Base-by-base conservation (phyloP, 495 filamentous ascomycete genomes). In the Tuber magnatum region DNA sequence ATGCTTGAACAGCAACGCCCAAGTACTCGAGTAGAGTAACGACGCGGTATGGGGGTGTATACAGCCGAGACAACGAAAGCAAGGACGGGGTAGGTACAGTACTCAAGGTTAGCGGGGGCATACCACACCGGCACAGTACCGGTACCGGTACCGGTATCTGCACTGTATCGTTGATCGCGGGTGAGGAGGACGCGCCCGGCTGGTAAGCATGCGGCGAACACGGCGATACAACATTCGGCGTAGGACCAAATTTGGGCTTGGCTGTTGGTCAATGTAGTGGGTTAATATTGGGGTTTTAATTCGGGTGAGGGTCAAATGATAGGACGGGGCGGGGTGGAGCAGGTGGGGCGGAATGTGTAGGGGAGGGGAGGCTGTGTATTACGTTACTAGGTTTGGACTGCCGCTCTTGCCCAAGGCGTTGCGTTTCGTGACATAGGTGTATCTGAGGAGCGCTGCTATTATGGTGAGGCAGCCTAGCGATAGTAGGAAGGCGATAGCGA, bases 171-270 rank as follows among this genome's bases (percentile, higher is more conserved):
- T 24, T 46, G 46, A 65, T 71, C 61, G 22, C 75, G 61, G 18
- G 76, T 22, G 20, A 78, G 76, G 61, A 78, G 71, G 28, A 77
- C 76, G 22, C 76, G 75, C 16, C 75, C 68, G 12, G 76, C 75
- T 10, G 75, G 76, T 10, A 78, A 71, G 56, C 76, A 78, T 24
- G 76, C 76, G 1, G 76, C 76, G 35, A 78, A 77, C n/a, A 77
- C 24, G 6, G 71, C 40, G 24, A 77, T 73, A 24, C 75, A 77
- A 46, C 46, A 40, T 46, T 77, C 75, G 9, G 75, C 44, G 40
- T 77, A 78, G 3, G 75, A 78, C 76, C 76, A 77, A 5, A 78
- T 77, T 43, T 78, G 75, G 12, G 75, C 75, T 73, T 78, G 76
- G 22, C 76, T 77, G 38, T 78, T 41, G 28, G 28, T 32, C 4